Conservation (phyloP, 2,329 filamentous ascomycete genomes). For the Harringtonia lauricola region DNA sequence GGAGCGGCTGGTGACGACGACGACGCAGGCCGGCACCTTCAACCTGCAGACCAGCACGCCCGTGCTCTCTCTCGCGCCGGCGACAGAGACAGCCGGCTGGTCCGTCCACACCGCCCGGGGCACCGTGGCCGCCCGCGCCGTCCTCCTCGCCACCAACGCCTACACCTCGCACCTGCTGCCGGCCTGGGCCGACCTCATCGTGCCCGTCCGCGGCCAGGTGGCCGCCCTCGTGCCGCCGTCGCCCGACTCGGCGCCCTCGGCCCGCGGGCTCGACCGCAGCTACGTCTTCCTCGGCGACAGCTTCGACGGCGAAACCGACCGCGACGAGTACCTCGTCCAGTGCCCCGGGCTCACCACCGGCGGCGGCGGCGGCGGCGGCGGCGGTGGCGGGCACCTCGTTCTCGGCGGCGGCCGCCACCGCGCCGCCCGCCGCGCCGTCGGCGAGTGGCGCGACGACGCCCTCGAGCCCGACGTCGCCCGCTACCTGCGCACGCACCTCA, state of each 20-base stretch:
- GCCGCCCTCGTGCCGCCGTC: slow-evolving; percentile 49
- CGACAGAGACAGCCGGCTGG: slow-evolving; percentile 31
- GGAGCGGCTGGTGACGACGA: slow-evolving; percentile 37
- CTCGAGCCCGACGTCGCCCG: slow-evolving; percentile 33
- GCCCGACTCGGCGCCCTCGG: not conserved
- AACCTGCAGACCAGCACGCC: slow-evolving; percentile 69
- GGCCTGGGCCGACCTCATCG: slow-evolving; percentile 56
- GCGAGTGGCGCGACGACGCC: slow-evolving; percentile 22
- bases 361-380: slow-evolving; percentile 56
- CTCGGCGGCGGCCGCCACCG: slow-evolving; percentile 57
- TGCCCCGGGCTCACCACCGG: slow-evolving; percentile 57
- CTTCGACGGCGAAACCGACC: slow-evolving; percentile 18
- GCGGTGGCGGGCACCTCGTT: slow-evolving; percentile 50
- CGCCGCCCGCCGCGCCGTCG: slow-evolving; percentile 34
- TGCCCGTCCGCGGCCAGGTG: slow-evolving; percentile 68
- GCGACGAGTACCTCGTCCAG: slow-evolving; percentile 66
- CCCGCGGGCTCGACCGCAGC: slow-evolving; percentile 36
- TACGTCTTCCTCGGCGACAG: slow-evolving; percentile 48
- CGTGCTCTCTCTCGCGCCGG: slow-evolving; percentile 37
- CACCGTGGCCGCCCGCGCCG: slow-evolving; percentile 45
- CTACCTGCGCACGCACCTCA: slow-evolving; percentile 40
- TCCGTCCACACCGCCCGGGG: slow-evolving; percentile 58
- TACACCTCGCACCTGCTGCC: slow-evolving; percentile 72
- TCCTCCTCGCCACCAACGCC: slow-evolving; percentile 73
- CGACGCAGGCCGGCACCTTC: slow-evolving; percentile 31